Base-by-base conservation (phyloP, 2,329 filamentous ascomycete species). In the Fusarium illudens region DNA sequence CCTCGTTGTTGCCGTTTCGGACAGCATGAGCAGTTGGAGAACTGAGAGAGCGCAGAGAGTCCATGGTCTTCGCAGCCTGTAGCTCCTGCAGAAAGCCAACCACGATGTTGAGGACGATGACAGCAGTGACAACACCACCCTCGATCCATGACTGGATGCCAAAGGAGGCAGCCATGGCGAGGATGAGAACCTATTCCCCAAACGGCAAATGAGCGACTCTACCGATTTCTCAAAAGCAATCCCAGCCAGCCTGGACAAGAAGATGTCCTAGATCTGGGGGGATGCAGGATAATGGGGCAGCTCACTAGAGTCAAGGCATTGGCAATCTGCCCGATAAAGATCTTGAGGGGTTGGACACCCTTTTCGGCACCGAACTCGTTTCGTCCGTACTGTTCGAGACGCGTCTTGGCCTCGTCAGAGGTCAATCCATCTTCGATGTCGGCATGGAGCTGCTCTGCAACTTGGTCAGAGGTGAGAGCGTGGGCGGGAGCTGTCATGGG, bases 281-380 rank as follows among this genome's bases (percentile, higher is more conserved):
- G 54, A 58, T 46, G 56, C 52, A 32, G 9, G n/a, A 10, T 15
- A 33, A 49, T 68, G 52, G 34, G 27, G 17, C 19, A 54, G 67
- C 76, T 73, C 73, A 89, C 89, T 77, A 92, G 76, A 68, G 87
- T 91, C 86, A 92, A 87, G 13, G 89, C 89, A 76, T 92, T 92
- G 62, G 88, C 88, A 55, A 92, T 81, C 73, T 92, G 89, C 30
- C 85, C 82, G 50, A 91, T 80, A 20, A 92, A 78, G 63, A 92
- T 91, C 73, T 90, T 89, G 58, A 84, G 69, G 27, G 87, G 84
- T 58, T 86, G 86, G 20, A 92, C 89, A 9, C 86, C 86, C 55
- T 84, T 80, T 7, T 81, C 84, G 48, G 89, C 86, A 53, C 88
- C 87, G 11, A 92, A 83, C 61, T 90, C 85, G 68, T 92, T 92